Conservation (phyloP, 345 rosid species). For the Eucalyptus guilfoylei region DNA sequence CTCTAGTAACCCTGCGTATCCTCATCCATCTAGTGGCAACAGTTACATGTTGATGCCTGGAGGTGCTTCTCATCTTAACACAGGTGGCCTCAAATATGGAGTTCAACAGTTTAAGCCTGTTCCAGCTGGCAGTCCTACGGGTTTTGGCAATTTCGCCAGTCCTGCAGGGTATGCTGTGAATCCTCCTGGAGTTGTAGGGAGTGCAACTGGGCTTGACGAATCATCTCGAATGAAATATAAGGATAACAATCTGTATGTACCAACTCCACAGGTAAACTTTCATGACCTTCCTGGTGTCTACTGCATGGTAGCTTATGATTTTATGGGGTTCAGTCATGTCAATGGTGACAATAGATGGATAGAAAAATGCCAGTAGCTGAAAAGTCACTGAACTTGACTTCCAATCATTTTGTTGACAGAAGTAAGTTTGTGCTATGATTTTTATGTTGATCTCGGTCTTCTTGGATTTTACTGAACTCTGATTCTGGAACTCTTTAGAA, state of each 20-base stretch:
- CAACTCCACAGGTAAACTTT: slow-evolving; percentile 71
- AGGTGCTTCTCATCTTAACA: slow-evolving; percentile 55
- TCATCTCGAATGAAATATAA: slow-evolving; percentile 79
- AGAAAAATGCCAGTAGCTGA: background rate
- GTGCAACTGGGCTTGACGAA: slow-evolving; percentile 69
- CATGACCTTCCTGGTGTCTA: background rate
- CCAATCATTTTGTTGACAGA: background rate
- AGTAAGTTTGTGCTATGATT: background rate
- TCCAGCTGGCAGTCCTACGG: slow-evolving; percentile 47
- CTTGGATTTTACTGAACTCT: background rate
- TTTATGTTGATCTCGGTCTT: background rate
- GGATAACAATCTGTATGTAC: slow-evolving; percentile 64
- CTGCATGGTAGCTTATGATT: background rate
- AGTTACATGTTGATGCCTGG: slow-evolving; percentile 87
- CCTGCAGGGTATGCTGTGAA: slow-evolving; percentile 60
- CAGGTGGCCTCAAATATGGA: slow-evolving; percentile 82
- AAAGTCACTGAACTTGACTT: background rate
- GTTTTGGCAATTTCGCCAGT: slow-evolving; percentile 43
- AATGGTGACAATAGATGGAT: background rate
- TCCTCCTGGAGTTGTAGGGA: slow-evolving; percentile 71
- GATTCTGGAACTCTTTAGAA: background rate
- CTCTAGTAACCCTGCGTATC: slow-evolving; percentile 64
- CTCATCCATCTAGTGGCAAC: slow-evolving; percentile 84
- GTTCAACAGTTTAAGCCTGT: slow-evolving; percentile 80
- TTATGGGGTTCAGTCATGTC: background rate